phyloP scores from a whole-genome alignment of 805 yeast genomes.

The Ogataea kodamae region DNA sequence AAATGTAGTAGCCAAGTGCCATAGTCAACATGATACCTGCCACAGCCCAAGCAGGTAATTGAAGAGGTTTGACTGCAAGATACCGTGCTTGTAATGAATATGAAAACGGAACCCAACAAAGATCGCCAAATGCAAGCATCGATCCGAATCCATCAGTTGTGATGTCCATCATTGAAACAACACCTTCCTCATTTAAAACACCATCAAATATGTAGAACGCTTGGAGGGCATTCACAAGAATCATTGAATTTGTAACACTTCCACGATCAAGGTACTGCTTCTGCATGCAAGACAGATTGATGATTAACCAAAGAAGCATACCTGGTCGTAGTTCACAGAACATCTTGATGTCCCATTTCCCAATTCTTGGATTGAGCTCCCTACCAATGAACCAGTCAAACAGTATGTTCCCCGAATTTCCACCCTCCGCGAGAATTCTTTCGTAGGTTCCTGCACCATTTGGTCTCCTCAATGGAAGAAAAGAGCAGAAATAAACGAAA shows the following conservation, averaged over 20 bases:
- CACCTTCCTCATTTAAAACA: constrained; percentile 85
- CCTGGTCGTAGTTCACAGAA: constrained; percentile 97
- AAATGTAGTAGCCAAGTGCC: constrained; percentile 67
- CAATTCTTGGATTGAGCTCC: constrained; percentile 88
- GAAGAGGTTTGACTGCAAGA: constrained; percentile 58
- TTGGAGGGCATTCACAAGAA: constrained; percentile 67
- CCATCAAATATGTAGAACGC: constrained; percentile 87
- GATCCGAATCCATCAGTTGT: constrained; percentile 97
- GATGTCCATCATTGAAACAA: constrained; percentile 90
- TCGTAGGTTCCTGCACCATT: constrained; percentile 59
- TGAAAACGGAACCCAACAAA: constrained; percentile 88
- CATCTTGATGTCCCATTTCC: constrained; percentile 80
- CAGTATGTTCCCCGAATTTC: constrained; percentile 70
- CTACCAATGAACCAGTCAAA: constrained; percentile 98
- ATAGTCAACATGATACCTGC: constrained; percentile 44
- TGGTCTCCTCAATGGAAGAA: constrained; percentile 47
- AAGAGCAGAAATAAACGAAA: constrained; percentile 66
- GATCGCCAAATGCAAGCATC: constrained; percentile 93
- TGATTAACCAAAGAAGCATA: constrained; percentile 75
- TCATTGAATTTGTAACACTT: constrained; percentile 63
- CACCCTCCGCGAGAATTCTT: constrained; percentile 77
- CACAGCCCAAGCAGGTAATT: constrained; percentile 43
- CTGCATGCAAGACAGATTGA: constrained; percentile 77
- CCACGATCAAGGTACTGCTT: constrained; percentile 68
- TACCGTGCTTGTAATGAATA: constrained; percentile 85